Evolutionary conservation across 768 basidiomycete species (phyloP), one percentile per base, ranked within the genome.

Genomic region (Hebeloma cylindrosporum): DNA sequence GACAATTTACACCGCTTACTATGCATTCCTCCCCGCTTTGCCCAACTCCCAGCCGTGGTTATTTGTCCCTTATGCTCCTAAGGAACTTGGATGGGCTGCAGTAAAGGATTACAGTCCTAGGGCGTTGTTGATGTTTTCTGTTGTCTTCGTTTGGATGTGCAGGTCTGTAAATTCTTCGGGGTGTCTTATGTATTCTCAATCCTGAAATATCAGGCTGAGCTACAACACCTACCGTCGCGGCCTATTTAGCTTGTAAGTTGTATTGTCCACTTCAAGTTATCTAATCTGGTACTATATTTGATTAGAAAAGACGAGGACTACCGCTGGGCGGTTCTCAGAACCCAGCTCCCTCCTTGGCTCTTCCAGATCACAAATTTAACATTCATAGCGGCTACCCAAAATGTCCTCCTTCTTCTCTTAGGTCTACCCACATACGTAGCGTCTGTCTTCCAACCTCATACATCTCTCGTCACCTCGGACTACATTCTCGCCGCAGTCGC

Each of bases 211-310:
- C 22, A 73, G 52, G 18, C 27, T 50, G 38, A 78, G 78, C 5
- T 90, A 88, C 57, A 92, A 97, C 60, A 86, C 92, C 0, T 83
- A 82, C 63, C 73, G 92, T 26, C 77, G 95, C 39, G 95, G 90
- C 3, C 70, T 95, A 5, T 92, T 91, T 58, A 74, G 64, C 37
- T 62, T 83, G 87, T 89, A 54, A 45, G 82, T 64, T 7, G 25
- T 14, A 14, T 11, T 13, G 16, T 35, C 30, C 7, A 16, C 30
- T 22, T 29, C 22, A 10, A 14, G 11, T 23, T 31, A 26, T 46
- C 43, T 18, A 48, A 32, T 20, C 33, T 17, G 5, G n/a, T n/a
- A n/a, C n/a, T n/a, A n/a, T n/a, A n/a, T n/a, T 44, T 4, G 47
- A 27, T 20, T 46, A 90, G 87, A 5, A 73, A 77, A 20, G 89